Evolutionary conservation across 2,329 filamentous ascomycete genomes (phyloP), one percentile per base, ranked within the genome.

Genomic region (Rosellinia necatrix): DNA sequence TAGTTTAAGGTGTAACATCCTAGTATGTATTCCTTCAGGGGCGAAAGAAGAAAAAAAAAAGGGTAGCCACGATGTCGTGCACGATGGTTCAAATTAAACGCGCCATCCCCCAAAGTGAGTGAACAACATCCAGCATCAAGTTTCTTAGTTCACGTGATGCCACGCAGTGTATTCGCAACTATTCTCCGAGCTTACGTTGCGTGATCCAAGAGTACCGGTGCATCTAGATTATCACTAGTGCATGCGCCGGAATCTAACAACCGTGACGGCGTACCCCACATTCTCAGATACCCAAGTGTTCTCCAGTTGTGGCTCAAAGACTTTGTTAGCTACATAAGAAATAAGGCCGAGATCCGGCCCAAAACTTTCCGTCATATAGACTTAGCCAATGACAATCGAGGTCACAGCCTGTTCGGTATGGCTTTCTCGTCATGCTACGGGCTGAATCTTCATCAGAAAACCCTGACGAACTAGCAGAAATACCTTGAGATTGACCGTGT

Each of bases 201-300:
- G 24, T 25, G 22, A 35, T 29, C 29, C 22, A 21, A 21, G 27
- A 42, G 22, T 5, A 41, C 15, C 21, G 25, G 37, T 9, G 10
- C 15, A 27, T 42, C 37, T 42, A 17, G n/a, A 32, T n/a, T 6
- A 15, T 25, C 8, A 27, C 4, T 34, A n/a, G n/a, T n/a, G n/a
- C n/a, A n/a, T n/a, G n/a, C n/a, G n/a, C n/a, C n/a, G n/a, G n/a
- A n/a, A n/a, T n/a, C n/a, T n/a, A n/a, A n/a, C n/a, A n/a, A n/a
- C n/a, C n/a, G n/a, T n/a, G n/a, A n/a, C n/a, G n/a, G n/a, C n/a
- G 44, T 49, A 46, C 46, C 46, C 52, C 38, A 32, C 40, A 32
- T 55, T 55, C 46, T 25, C 44, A 49, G 43, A 12, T n/a, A 19
- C 34, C 25, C 43, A 29, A 15, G 15, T 3, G 6, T 22, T 30